Percentiles rank a stretch among this genome's conserved stretches.
phyloP scores from a whole-genome alignment of 169 alveolate species.

The Hepatocystis sp. region DNA sequence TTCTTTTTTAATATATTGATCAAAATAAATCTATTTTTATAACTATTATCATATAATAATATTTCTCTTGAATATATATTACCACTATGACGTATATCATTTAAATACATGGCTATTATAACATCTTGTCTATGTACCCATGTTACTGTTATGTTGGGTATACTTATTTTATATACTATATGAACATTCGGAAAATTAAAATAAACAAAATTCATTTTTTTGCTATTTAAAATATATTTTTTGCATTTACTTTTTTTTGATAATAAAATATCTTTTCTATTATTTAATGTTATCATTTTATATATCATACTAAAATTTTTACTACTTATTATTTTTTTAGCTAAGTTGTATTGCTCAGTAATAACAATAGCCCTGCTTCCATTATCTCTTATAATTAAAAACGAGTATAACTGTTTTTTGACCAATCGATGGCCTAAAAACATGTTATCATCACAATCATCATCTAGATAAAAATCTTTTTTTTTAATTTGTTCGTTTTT shows the following conservation, averaged over 20 bases:
- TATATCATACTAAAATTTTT: slow-evolving; percentile 71
- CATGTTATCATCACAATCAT: slow-evolving; percentile 19
- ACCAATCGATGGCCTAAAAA: slow-evolving; percentile 34
- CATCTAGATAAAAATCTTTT: too few relatives aligned
- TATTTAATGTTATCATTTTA: slow-evolving; percentile 41
- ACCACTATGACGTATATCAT: slow-evolving; percentile 68
- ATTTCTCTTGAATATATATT: slow-evolving; percentile 76
- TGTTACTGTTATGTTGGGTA: slow-evolving; percentile 84
- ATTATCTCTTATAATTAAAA: slow-evolving; percentile 66
- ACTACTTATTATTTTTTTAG: slow-evolving; percentile 59
- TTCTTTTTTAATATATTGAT: slow-evolving; percentile 47
- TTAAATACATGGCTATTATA: slow-evolving; percentile 81
- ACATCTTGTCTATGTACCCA: slow-evolving; percentile 82
- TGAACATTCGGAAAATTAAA: slow-evolving; percentile 70
- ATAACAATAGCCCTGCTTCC: slow-evolving; percentile 75
- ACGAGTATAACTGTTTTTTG: slow-evolving; percentile 45
- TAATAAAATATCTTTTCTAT: slow-evolving; percentile 27
- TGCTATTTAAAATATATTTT: slow-evolving; percentile 39
- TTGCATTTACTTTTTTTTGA: slow-evolving; percentile 20
- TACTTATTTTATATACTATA: slow-evolving; percentile 74
- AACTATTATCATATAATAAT: slow-evolving; percentile 14
- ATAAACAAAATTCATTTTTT: slow-evolving; percentile 48
- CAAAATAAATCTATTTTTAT: slow-evolving; percentile 41
- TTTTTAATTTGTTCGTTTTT: too few relatives aligned
- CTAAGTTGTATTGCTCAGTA: slow-evolving; percentile 61